Evolutionary conservation across 306 rosid genomes (phyloP), one percentile per base, ranked within the genome.

Genomic region (Psophocarpus tetragonolobus): DNA sequence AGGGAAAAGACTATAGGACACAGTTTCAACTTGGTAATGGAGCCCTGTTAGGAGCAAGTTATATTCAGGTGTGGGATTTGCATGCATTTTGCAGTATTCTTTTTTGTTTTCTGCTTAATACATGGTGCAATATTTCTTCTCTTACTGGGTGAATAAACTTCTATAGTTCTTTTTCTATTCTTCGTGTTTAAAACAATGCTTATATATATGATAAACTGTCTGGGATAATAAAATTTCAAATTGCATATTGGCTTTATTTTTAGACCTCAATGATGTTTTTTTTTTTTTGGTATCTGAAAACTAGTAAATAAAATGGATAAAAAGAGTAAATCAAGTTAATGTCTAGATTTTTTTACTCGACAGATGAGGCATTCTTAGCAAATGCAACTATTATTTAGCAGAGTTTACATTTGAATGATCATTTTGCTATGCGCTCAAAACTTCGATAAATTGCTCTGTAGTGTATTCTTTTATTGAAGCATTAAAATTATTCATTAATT

Each of bases 11-110:
- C 86, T 96, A 68, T 77, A 87, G 96, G 86, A 33, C 97, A 29
- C 97, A 91, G 75, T 88, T 96, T 86, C 99, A 96, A 80, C 47
- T 96, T 24, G 99, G 99, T n/a, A 96, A 90, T 83, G 97, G 99
- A 73, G 92, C 97, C 79, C 86, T 92, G 69, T 89, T 96, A 51
- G 98, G 98, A 62, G 99, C 96, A 72, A 96, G 87, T 90, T 96
- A 96, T 80, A 90, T 96, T 87, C 97, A 96, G 97, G 99, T 96
- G 69, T 38, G 56, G 32, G 63, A 39, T 77, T 60, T 67, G 35
- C 69, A 24, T 73, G 45, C 27, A 6, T 17, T 50, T 21, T 76
- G 75, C 17, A 45, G 20, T 80, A 68, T 62, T 29, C 15, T 15
- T 51, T 60, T 58, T 15, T 51, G 27, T 58, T 15, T 4, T 23